These are phyloP conservation scores for Fremontodendron californicum DNA, from an alignment of 345 rosid species.

Conservation along the genomic window DNA sequence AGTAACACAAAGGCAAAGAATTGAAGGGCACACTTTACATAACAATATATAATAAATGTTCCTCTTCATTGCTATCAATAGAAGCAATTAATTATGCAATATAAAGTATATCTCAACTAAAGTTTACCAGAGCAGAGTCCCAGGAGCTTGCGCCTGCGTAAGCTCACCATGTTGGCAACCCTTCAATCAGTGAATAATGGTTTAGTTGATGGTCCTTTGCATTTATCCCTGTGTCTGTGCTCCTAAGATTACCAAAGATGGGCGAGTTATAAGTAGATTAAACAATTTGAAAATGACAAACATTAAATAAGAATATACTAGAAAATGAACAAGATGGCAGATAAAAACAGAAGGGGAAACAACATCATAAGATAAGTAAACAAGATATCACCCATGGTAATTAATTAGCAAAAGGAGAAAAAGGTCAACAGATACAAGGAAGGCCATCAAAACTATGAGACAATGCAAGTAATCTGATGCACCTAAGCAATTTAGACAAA, in stretches of 20 bases:
- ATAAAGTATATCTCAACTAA: slow-evolving; percentile 13
- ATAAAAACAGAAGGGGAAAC: slow-evolving; percentile 13
- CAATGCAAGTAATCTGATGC: neutral
- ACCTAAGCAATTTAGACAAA: slow-evolving; percentile 2
- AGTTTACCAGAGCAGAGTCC: slow-evolving; percentile 51
- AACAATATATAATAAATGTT: neutral
- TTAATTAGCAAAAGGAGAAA: neutral
- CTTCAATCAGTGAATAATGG: slow-evolving; percentile 16
- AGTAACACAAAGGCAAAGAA: neutral
- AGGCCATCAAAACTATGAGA: neutral
- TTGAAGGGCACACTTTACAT: neutral
- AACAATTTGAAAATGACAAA: slow-evolving; percentile 5
- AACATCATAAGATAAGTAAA: neutral
- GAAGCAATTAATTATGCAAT: slow-evolving; percentile 14
- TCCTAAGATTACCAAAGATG: slow-evolving; percentile 22
- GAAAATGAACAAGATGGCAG: slow-evolving; percentile 1
- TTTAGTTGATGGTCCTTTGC: slow-evolving; percentile 21
- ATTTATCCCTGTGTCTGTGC: slow-evolving; percentile 18
- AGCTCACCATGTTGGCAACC: slow-evolving; percentile 58
- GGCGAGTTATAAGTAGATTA: neutral
- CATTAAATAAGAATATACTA: neutral
- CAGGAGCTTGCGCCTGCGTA: slow-evolving; percentile 12
- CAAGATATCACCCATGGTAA: neutral
- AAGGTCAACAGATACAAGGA: neutral
- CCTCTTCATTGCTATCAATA: neutral